Conservation (phyloP, 352 stramenopile genomes). For the Pythium brassicae region DNA sequence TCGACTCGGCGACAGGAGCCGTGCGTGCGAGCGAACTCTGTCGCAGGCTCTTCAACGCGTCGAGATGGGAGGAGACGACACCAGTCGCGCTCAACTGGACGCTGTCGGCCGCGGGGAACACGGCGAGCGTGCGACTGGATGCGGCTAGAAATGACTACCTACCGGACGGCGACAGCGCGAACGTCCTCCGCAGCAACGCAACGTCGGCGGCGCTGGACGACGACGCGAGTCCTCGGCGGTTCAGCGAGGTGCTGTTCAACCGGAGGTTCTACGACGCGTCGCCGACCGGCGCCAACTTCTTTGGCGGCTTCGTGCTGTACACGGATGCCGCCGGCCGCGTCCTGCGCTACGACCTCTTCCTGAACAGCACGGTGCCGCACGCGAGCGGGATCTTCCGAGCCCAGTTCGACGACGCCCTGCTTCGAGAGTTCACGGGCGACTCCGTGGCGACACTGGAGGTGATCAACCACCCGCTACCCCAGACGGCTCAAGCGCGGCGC, state of each 20-base stretch:
- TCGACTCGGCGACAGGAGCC: not conserved
- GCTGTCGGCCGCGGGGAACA: not conserved
- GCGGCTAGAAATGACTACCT: conserved; percentile 19
- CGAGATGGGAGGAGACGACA: not conserved
- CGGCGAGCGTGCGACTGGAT: too few species aligned
- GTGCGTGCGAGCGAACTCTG: not conserved
- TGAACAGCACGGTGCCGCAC: conserved; percentile 49
- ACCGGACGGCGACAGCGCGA: conserved; percentile 21
- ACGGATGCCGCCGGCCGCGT: conserved; percentile 18
- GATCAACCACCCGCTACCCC: conserved; percentile 46
- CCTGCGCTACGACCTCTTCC: conserved; percentile 38
- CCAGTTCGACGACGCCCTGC: conserved; percentile 39
- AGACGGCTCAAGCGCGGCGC: conserved; percentile 33
- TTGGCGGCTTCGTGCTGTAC: conserved; percentile 33
- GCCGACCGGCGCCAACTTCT: conserved; percentile 20
- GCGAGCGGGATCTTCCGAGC: conserved; percentile 43
- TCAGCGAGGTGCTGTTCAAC: conserved; percentile 32
- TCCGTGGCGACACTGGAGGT: conserved; percentile 26
- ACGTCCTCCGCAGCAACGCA: conserved; percentile 22
- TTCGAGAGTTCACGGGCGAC: conserved; percentile 7
- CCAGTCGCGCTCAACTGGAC: not conserved
- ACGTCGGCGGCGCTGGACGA: not conserved
- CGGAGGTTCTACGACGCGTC: conserved; percentile 17
- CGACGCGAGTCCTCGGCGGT: conserved; percentile 10
- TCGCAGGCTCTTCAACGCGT: not conserved